Conservation (phyloP, 1,139 yeast genomes). For the Candida sanyaensis region DNA sequence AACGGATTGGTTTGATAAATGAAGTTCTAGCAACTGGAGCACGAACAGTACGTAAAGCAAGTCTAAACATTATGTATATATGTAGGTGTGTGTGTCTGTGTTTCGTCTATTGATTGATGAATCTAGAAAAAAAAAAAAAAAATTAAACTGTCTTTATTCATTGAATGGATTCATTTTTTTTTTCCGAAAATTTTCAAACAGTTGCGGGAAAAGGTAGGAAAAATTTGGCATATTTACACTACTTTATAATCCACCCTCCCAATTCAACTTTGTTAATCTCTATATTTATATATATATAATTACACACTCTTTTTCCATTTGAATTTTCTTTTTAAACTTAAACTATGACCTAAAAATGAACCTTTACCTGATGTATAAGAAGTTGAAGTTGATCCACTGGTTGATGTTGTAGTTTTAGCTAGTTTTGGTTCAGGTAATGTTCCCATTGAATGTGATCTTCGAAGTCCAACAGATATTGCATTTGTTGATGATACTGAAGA, state of each 20-base stretch:
- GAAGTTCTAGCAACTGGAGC: constrained; percentile 33
- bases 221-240: too few relatives aligned
- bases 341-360: constrained; percentile 3
- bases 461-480: constrained; percentile 4
- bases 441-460: constrained; percentile 2
- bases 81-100: too few relatives aligned
- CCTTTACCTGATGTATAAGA: constrained; percentile 4
- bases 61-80: constrained; percentile 34
- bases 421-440: constrained; percentile 3
- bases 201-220: too few relatives aligned
- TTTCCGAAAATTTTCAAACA: too few relatives aligned
- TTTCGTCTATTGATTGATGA: too few relatives aligned
- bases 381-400: constrained; percentile 2
- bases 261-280: too few relatives aligned
- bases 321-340: constrained; percentile 3
- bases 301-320: constrained; percentile 4
- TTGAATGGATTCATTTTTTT: too few relatives aligned
- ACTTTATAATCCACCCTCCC: too few relatives aligned
- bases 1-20: constrained; percentile 38
- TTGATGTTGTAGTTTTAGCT: constrained; percentile 1
- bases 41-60: constrained; percentile 42
- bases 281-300: too few relatives aligned
- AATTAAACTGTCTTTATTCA: background rate
- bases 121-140: background rate
- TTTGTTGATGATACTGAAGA: constrained; percentile 2